Base-by-base conservation (phyloP, 2,329 filamentous ascomycete genomes). In the Alternaria triticina region DNA sequence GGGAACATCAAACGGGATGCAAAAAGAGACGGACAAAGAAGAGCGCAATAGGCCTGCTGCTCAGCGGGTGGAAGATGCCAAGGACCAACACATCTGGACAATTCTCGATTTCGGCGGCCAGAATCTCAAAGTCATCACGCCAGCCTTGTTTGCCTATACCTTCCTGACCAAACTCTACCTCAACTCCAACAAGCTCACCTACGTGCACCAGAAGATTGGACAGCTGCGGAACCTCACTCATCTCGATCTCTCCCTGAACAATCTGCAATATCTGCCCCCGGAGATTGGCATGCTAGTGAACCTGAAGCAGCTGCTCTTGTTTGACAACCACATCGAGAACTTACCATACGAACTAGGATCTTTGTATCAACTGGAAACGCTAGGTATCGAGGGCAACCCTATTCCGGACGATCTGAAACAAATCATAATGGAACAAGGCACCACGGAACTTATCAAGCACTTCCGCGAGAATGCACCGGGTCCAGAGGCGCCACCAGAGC, bases 211-310 rank as follows among this genome's bases (percentile, higher is more conserved):
- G 40, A 86, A 89, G 22, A 93, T 99, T 77, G 94, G 96, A 43
- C 87, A 91, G 72, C 85, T 99, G 68, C 90, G 94, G 68, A 90
- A 91, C 67, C 83, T 99, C 52, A 91, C 89, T 36, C 88, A 94
- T 74, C 87, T 99, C 52, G 95, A 99, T 80, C 86, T 94, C 4
- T 98, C 96, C 0, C 89, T 91, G 82, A 99, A 99, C 80, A 88
- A 95, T 65, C 86, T 99, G 64, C 87, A 86, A 9, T 89, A 91
- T 68, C 84, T 99, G 5, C 96, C 96, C 1, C 88, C 92, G 22
- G 95, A 99, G 83, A 89, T 99, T 64, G 96, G 96, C 76, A 99
- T 98, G 95, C 93, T 97, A 73, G 96, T 94, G 27, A 96, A 94
- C 71, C 84, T 99, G 59, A 94, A 93, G 81, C 90, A 92, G 69